phyloP scores from a whole-genome alignment of 192 early-diverging fungal species.

The Backusella mclennaniae region DNA sequence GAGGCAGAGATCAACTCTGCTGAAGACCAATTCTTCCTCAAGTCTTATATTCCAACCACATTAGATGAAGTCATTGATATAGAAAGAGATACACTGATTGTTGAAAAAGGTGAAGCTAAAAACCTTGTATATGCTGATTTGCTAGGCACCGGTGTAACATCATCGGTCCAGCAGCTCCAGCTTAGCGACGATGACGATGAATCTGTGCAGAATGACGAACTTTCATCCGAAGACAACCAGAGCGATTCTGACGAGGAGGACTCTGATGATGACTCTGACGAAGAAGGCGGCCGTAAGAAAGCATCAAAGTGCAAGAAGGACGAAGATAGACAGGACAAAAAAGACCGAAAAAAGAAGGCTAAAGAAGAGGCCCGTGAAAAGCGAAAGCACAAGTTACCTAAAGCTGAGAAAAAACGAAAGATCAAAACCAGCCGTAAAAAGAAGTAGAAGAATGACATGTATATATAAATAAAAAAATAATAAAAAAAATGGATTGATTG shows the following conservation, averaged over 20 bases:
- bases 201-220: conserved; percentile 19
- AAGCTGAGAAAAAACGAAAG: conserved; percentile 94
- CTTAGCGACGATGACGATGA: conserved; percentile 21
- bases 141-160: conserved; percentile 23
- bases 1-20: conserved; percentile 53
- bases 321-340: conserved; percentile 89
- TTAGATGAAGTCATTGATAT: conserved; percentile 89
- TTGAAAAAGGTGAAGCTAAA: conserved; percentile 70
- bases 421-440: conserved; percentile 69
- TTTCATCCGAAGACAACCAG: conserved; percentile 15
- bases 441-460: conserved; percentile 31
- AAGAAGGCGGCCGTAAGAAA: conserved; percentile 39
- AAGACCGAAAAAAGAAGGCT: conserved; percentile 79
- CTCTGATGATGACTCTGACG: conserved; percentile 38
- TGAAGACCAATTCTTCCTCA: conserved; percentile 90
- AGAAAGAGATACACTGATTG: conserved; percentile 76
- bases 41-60: conserved; percentile 89
- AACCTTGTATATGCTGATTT: conserved; percentile 66
- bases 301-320: conserved; percentile 66
- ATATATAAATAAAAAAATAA: not conserved
- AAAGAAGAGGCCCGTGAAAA: conserved; percentile 93
- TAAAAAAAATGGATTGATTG: not conserved
- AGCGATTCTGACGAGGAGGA: conserved; percentile 34
- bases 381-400: conserved; percentile 93
- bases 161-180: not conserved